Evolutionary conservation across 345 rosid species (phyloP), one percentile per base, ranked within the genome.

Genomic region (Dipteronia dyeriana): DNA sequence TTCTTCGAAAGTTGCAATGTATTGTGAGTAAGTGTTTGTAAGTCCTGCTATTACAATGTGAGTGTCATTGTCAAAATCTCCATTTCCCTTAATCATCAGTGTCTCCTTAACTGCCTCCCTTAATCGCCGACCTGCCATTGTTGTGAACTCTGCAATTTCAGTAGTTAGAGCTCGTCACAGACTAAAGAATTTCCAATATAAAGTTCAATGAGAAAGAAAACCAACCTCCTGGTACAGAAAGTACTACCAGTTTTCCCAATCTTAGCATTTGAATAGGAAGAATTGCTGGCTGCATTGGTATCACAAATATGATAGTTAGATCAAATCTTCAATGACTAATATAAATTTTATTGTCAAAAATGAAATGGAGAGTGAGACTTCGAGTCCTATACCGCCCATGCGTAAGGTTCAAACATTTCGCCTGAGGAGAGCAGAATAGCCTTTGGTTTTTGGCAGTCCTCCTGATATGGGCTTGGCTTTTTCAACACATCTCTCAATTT

Each of bases 161-260:
- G 79, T 39, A 62, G 23, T 66, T 45, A 53, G 34, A 70, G 49
- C 29, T 31, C 19, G 62, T 12, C 34, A 26, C 23, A 11, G 19
- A 10, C 56, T 56, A 7, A 34, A 0, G 38, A 34, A 34, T 41
- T 57, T 57, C 3, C 11, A 49, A 49, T 5, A 8, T n/a, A 57
- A 59, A 22, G 2, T n/a, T 22, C 2, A 2, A 41, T 19, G 14
- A 12, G 49, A 68, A 71, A 41, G 57, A 81, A 71, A 39, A 68
- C 83, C n/a, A 70, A 86, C 91, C 90, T 85, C 89, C 90, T 65
- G 91, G 90, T n/a, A 88, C 89, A 0, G 89, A 85, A 34, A 90
- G 86, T 62, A 87, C 84, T 84, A 87, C 75, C 57, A 88, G 60
- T 23, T 84, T 80, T 17, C 89, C 94, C 51, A 90, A 4, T 59